Percentiles rank a stretch among this genome's conserved stretches.
phyloP scores from a whole-genome alignment of 371 early-diverging fungal genomes.

The Chytridium lagenaria region DNA sequence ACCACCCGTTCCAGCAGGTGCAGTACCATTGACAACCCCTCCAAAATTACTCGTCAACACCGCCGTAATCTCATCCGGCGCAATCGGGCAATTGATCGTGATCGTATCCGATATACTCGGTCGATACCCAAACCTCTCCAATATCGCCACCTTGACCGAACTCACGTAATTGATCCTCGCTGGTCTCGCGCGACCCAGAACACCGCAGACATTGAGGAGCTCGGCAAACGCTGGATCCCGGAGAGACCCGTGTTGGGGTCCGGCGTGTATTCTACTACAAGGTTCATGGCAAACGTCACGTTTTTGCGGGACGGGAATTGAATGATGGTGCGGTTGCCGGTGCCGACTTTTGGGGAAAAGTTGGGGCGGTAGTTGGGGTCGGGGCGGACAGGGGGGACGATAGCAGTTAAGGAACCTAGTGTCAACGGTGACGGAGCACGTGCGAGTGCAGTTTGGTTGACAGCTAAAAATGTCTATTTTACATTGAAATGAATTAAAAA shows the following conservation, averaged over 20 bases:
- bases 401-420: background rate
- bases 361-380: conserved; percentile 18
- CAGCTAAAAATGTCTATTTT: background rate
- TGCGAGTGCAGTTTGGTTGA: conserved; percentile 9
- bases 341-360: conserved; percentile 21
- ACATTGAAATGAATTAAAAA: background rate
- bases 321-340: conserved; percentile 13
- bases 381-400: background rate
- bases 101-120: conserved; percentile 12
- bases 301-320: conserved; percentile 30
- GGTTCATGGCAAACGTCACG: conserved; percentile 33
- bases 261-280: conserved; percentile 29
- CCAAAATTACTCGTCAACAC: background rate
- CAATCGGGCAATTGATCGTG: conserved; percentile 31
- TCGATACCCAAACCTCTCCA: conserved; percentile 2
- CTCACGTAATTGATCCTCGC: conserved; percentile 3
- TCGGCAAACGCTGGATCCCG: conserved; percentile 34
- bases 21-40: background rate
- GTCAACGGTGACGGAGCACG: background rate
- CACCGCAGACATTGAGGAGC: conserved; percentile 33
- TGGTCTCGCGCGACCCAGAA: conserved; percentile 11
- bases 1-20: no score
- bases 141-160: background rate
- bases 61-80: background rate
- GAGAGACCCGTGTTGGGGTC: conserved; percentile 34